Evolutionary conservation across 257 asterid species (phyloP).

Genomic region (Plantago major): DNA sequence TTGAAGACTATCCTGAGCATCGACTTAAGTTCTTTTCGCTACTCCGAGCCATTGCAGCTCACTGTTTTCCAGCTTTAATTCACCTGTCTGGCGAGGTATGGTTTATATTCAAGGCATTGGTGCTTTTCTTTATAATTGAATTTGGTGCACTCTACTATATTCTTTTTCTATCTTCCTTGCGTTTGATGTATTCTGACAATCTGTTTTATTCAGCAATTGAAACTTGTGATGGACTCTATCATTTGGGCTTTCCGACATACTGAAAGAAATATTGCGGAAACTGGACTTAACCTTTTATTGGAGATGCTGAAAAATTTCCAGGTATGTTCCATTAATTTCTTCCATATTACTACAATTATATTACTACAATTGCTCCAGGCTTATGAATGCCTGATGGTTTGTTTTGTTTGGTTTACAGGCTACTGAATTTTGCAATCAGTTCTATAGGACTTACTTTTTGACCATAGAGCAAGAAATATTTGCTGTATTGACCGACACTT

Average conservation of each 20-base stretch:
- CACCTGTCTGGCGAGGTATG: conserved; percentile 85
- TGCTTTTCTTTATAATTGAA: conserved; percentile 14
- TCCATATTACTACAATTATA: too few relatives aligned
- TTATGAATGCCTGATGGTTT: conserved; percentile 20
- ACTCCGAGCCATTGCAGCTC: conserved; percentile 89
- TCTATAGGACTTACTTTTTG: conserved; percentile 72
- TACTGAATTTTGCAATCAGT: conserved; percentile 81
- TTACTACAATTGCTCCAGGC: too few relatives aligned
- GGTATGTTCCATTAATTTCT: conserved; percentile 31
- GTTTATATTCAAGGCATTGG: background rate
- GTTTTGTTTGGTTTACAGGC: conserved; percentile 43
- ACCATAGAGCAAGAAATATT: conserved; percentile 93
- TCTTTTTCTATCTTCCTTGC: too few relatives aligned
- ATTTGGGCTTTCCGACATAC: conserved; percentile 99
- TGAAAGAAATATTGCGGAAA: conserved; percentile 96
- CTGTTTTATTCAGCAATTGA: conserved; percentile 66
- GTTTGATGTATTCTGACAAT: conserved; percentile 15
- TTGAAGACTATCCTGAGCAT: conserved; percentile 99
- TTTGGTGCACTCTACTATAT: conserved; percentile 1
- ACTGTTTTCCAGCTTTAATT: conserved; percentile 89
- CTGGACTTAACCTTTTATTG: conserved; percentile 83
- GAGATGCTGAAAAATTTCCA: conserved; percentile 96
- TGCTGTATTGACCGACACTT: conserved; percentile 88
- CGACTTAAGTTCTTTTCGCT: conserved; percentile 93
- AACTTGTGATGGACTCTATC: conserved; percentile 95